Conservation (phyloP, 768 basidiomycete genomes). For the Amanita inopinata region DNA sequence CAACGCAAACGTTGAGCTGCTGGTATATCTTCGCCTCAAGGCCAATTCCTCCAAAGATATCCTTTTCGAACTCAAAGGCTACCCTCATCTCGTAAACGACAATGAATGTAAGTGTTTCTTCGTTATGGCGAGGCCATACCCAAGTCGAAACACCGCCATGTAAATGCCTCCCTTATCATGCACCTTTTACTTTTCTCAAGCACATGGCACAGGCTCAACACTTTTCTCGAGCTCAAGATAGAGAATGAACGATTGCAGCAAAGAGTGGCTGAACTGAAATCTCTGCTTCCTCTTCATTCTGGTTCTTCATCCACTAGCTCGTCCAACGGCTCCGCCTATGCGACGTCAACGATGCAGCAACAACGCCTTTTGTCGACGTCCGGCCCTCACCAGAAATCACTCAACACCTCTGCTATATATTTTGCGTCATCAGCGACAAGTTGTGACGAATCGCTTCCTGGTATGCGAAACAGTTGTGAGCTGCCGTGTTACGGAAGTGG, state of each 20-base stretch:
- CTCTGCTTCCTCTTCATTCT: constrained; percentile 18
- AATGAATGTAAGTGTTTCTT: constrained; percentile 54
- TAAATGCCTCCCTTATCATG: constrained; percentile 20
- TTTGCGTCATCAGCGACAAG: constrained; percentile 5
- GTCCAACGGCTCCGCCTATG: constrained; percentile 25
- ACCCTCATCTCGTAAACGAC: constrained; percentile 39
- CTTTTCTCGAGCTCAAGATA: constrained; percentile 73
- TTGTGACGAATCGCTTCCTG: background rate
- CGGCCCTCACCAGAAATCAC: background rate
- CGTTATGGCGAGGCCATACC: constrained; percentile 67
- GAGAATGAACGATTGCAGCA: constrained; percentile 78
- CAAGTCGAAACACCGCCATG: constrained; percentile 64
- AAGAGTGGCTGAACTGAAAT: constrained; percentile 37
- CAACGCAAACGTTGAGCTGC: constrained; percentile 37
- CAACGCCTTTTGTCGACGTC: constrained; percentile 1
- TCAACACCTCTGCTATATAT: constrained; percentile 9
- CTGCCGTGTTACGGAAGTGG: constrained; percentile 10
- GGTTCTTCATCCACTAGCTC: constrained; percentile 16
- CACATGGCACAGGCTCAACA: constrained; percentile 46
- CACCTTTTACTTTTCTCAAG: background rate
- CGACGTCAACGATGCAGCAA: constrained; percentile 22
- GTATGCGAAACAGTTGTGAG: constrained; percentile 9
- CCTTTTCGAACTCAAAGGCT: constrained; percentile 65
- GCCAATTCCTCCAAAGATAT: constrained; percentile 37
- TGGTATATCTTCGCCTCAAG: constrained; percentile 52